Base-by-base conservation (phyloP, 2,329 filamentous ascomycete genomes). In the Diaporthe sp. region DNA sequence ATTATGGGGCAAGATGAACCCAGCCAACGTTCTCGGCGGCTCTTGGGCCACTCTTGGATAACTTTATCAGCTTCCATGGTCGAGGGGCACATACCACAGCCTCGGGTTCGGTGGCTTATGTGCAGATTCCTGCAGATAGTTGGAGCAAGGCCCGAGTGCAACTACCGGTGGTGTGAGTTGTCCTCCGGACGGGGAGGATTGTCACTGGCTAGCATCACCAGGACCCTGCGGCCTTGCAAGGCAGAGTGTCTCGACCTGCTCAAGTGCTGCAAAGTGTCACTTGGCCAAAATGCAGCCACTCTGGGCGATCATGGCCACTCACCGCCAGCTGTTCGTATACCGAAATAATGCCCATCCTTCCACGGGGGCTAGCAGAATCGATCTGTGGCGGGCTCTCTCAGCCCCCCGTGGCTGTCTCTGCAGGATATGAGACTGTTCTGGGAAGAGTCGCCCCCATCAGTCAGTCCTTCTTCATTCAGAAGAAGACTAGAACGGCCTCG, bases 241-340 rank as follows among this genome's bases (percentile, higher is more conserved):
- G 47, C 65, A 55, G 42, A 49, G 65, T 70, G 15, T 70, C 49
- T 55, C 42, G 65, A 42, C n/a, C 65, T 42, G 47, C 34, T 31
- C 65, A 55, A 42, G 49, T 70, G 49, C 65, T 70, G 49, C 17
- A 42, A 6, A 70, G 34, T 55, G 15, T 55, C 22, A 55, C 65
- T 70, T 70, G 65, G 65, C 65, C 65, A 20, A 31, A 28, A 55
- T 70, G 65, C 65, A 70, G 49, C 65, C 65, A 53, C 65, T 17
- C 65, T 70, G 15, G 65, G 65, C 65, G 10, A 20, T 28, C 65
- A 70, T 3, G 65, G 49, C 65, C 65, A 70, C 65, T 70, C 34
- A 55, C 34, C 34, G 49, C 49, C 31, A 70, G 65, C 65, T 70
- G 65, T 31, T 55, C 65, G 65, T 70, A 70, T 55, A 42, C 65